A percentile compares a stretch with the other conserved stretches of the same genome.
phyloP scores from a whole-genome alignment of 2,329 filamentous ascomycete genomes.

The Hirsutella minnesotensis region DNA sequence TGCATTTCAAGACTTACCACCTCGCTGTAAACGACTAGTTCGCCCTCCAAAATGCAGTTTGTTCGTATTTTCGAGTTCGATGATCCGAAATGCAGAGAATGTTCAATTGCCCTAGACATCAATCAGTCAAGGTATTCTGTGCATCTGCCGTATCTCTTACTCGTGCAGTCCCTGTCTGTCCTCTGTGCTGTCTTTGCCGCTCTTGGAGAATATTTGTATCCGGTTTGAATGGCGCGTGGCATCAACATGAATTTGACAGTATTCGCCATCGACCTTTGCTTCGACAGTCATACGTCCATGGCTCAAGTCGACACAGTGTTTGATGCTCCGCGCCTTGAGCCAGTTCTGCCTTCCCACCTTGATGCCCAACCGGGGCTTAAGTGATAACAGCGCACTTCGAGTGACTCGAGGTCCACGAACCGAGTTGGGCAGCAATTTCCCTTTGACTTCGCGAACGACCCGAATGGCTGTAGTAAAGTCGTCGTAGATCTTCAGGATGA shows the following conservation, averaged over 20 bases:
- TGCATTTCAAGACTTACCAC: constrained; percentile 21
- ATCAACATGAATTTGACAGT: constrained; percentile 79
- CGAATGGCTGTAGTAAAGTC: constrained; percentile 49
- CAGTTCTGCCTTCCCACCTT: constrained; percentile 55
- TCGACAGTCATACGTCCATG: constrained; percentile 58
- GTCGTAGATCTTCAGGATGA: constrained; percentile 57
- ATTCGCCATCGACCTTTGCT: constrained; percentile 79
- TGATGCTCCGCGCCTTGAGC: constrained; percentile 57
- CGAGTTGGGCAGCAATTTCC: constrained; percentile 9
- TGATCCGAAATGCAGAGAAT: constrained; percentile 51
- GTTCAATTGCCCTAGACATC: constrained; percentile 40
- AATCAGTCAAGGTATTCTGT: background rate
- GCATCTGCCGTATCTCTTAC: constrained; percentile 18
- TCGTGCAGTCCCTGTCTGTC: constrained; percentile 52
- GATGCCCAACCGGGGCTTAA: constrained; percentile 44
- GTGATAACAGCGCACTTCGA: constrained; percentile 11
- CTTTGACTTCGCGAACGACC: constrained; percentile 30
- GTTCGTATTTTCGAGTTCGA: constrained; percentile 45
- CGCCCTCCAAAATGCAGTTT: constrained; percentile 71
- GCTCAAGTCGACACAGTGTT: constrained; percentile 59
- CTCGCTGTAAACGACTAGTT: constrained; percentile 69
- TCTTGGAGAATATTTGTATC: constrained; percentile 83
- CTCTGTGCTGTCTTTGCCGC: constrained; percentile 74
- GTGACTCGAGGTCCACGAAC: constrained; percentile 3
- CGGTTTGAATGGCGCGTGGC: constrained; percentile 38